Evolutionary conservation across 2,329 filamentous ascomycete genomes (phyloP).

Genomic region (Aspergillus arachidicola): DNA sequence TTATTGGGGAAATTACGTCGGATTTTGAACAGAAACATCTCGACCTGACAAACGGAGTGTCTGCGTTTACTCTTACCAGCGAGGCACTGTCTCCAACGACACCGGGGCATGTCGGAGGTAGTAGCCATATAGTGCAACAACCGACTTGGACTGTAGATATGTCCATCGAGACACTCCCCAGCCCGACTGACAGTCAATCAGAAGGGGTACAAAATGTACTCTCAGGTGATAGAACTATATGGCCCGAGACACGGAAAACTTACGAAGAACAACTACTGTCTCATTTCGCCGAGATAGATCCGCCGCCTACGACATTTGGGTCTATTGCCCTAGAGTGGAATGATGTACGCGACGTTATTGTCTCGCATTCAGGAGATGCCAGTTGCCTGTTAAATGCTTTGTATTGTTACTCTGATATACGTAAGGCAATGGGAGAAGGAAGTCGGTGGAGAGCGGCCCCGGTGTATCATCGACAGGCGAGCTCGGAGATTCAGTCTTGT

Average conservation of each 20-base stretch:
- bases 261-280: conserved; percentile 35
- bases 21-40: conserved; percentile 39
- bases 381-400: conserved; percentile 31
- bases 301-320: conserved; percentile 36
- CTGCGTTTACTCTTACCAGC: conserved; percentile 17
- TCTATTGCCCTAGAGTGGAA: conserved; percentile 37
- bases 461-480: conserved; percentile 34
- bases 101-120: neutral
- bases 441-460: conserved; percentile 32
- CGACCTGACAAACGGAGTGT: conserved; percentile 29
- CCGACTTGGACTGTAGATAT: neutral
- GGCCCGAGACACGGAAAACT: conserved; percentile 21
- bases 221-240: conserved; percentile 10
- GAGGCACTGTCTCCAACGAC: conserved; percentile 11
- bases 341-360: conserved; percentile 29
- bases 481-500: conserved; percentile 32
- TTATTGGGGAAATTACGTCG: conserved; percentile 40
- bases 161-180: neutral
- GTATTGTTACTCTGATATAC: conserved; percentile 38
- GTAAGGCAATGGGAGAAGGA: conserved; percentile 29
- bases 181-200: neutral
- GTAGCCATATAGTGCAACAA: neutral
- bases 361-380: conserved; percentile 28
- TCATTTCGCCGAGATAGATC: conserved; percentile 30
- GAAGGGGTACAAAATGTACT: neutral